Base-by-base conservation (phyloP, 352 stramenopile genomes). In the Phytopythium delawarense region DNA sequence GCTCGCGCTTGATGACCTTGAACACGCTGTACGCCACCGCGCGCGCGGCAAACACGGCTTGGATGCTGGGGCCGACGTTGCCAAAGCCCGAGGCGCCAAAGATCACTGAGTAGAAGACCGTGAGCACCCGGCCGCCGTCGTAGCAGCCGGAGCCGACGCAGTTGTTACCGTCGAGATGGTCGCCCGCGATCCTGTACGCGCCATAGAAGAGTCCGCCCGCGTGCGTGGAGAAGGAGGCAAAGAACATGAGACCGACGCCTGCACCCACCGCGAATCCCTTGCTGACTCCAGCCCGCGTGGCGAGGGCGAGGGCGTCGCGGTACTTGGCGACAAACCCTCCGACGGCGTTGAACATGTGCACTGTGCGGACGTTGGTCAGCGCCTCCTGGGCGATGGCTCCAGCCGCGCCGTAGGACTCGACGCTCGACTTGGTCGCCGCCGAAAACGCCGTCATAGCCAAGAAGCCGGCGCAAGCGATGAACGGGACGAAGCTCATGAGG, bases 181-280 rank as follows among this genome's bases (percentile, higher is more conserved):
- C 79, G 39, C 76, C 70, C 4, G 67, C 65, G 39, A 88, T 65
- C 61, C 72, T 72, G 34, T 77, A 39, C 13, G 78, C 76, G 8
- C 83, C 81, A 35, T 83, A 91, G 66, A 71, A 89, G 65, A 92
- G 78, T 2, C 83, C 83, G 0, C 65, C 42, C 11, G 73, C 79
- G 63, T 92, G 91, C n/a, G 77, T 81, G 57, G 77, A 80, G 50
- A 78, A 74, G 9, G 78, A 64, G 7, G 65, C 66, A 42, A 86
- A 70, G 52, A 86, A 85, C 63, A 88, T 83, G 34, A 81, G 21
- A 4, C 74, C 78, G 2, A 66, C 84, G 2, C 76, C 77, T 39
- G 64, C 63, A 21, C 75, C 67, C 13, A 81, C 69, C 0, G 77
- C 69, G 11, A 83, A 39, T 23, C 63, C 66, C 51, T 83, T 86